These are phyloP conservation scores for Sugiyamaella paludigena DNA, from an alignment of 1,139 yeast species.

Conservation along the genomic window DNA sequence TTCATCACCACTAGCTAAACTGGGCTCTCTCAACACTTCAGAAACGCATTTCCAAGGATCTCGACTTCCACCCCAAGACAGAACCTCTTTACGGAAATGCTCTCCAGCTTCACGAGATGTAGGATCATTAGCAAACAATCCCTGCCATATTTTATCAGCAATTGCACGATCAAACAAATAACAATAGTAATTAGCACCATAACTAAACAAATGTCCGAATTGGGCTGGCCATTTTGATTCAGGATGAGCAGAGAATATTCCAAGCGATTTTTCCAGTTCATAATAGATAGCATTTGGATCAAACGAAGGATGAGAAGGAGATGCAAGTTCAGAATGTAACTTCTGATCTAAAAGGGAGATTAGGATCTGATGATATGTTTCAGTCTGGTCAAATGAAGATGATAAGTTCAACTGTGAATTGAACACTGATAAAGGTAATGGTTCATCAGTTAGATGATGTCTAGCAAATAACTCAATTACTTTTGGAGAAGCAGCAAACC, in stretches of 20 bases:
- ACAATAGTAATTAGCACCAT: conserved; percentile 93
- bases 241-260: conserved; percentile 36
- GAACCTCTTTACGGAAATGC: conserved; percentile 63
- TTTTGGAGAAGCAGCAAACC: conserved; percentile 77
- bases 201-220: conserved; percentile 89
- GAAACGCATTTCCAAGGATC: conserved; percentile 90
- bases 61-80: conserved; percentile 91
- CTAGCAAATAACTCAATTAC: conserved; percentile 71
- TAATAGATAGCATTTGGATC: conserved; percentile 64
- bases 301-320: conserved; percentile 35
- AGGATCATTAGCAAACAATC: conserved; percentile 61
- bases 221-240: conserved; percentile 89
- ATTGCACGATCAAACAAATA: conserved; percentile 90
- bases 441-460: conserved; percentile 68
- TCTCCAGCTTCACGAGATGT: conserved; percentile 71
- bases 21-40: conserved; percentile 65
- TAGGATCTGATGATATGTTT: conserved; percentile 81
- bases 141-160: conserved; percentile 81
- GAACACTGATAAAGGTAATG: conserved; percentile 52
- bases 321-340: conserved; percentile 50
- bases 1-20: conserved; percentile 62
- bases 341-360: conserved; percentile 88
- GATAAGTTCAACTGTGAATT: conserved; percentile 52
- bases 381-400: conserved; percentile 61
- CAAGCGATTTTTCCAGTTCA: conserved; percentile 51